These are phyloP conservation scores for Phytophthora tubulina DNA, from an alignment of 352 stramenopile genomes.

Conservation along the genomic window DNA sequence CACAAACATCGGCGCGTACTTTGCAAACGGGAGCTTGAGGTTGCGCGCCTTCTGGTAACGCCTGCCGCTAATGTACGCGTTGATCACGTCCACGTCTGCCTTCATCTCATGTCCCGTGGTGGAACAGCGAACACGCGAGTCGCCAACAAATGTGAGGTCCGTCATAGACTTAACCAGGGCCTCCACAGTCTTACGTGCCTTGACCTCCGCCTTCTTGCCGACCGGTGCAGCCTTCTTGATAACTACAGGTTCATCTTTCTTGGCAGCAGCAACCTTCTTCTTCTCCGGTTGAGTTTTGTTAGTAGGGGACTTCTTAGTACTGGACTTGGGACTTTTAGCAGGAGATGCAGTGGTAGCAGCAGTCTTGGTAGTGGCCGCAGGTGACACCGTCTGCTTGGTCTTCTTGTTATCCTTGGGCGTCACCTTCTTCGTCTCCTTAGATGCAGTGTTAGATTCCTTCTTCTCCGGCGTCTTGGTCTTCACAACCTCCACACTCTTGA, in stretches of 20 bases:
- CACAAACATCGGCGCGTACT: constrained; percentile 74
- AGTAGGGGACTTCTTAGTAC: constrained; percentile 17
- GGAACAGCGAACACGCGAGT: constrained; percentile 64
- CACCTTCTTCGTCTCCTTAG: constrained; percentile 5
- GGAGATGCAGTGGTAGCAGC: constrained; percentile 9
- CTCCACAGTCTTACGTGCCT: constrained; percentile 44
- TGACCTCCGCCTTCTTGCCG: constrained; percentile 36
- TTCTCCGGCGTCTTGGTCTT: constrained; percentile 2
- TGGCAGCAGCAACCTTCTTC: constrained; percentile 7
- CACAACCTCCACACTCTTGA: constrained; percentile 14
- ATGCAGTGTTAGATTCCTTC: constrained; percentile 12
- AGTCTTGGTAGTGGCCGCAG: constrained; percentile 4
- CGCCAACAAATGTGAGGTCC: constrained; percentile 58
- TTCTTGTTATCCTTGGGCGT: constrained; percentile 32
- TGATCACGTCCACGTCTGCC: constrained; percentile 62
- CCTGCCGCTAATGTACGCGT: constrained; percentile 64
- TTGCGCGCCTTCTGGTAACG: constrained; percentile 60
- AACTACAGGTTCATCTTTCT: constrained; percentile 6
- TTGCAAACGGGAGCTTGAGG: constrained; percentile 57
- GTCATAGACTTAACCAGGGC: constrained; percentile 49
- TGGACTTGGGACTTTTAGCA: constrained; percentile 19
- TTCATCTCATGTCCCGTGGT: constrained; percentile 79
- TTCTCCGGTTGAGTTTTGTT: constrained; percentile 24
- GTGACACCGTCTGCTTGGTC: constrained; percentile 12
- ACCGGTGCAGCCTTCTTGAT: constrained; percentile 22